Evolutionary conservation across 2,329 filamentous ascomycete genomes (phyloP), one percentile per base, ranked within the genome.

Genomic region (Fusarium sp.): DNA sequence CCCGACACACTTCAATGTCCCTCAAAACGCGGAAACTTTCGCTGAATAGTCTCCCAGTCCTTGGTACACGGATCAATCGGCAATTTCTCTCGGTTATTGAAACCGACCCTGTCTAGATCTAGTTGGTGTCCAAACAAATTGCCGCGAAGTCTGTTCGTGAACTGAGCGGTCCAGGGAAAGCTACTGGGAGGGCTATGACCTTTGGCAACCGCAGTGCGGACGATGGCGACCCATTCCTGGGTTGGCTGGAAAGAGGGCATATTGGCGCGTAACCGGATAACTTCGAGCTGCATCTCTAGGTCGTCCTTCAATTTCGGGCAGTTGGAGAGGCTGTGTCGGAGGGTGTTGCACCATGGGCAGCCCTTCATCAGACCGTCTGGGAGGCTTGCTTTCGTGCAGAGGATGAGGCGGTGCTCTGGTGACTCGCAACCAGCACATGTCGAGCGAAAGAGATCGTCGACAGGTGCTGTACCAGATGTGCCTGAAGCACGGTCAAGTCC

Each of bases 221-320:
- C 16, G 1, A 20, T 1, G 0, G 11, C 8, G 0, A 24, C 30
- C 47, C 47, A 50, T 0, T 20, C 6, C 0, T 2, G 30, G 0
- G 30, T 24, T 0, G 22, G n/a, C 30, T 20, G 30, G n/a, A 50
- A 50, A 1, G 3, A 50, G 0, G 47, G 30, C 47, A 35, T 20
- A 16, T 35, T 50, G 3, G 30, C n/a, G 4, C 47, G 47, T 16
- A 24, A 15, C 12, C 20, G 30, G 8, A 50, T 33, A 1, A 6
- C 0, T 24, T 50, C n/a, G 0, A 50, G 8, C 16, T 24, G n/a
- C 47, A 24, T 7, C 3, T 5, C 11, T 2, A 14, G 16, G 3
- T 33, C 30, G 5, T 24, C 6, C 8, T 24, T 20, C 20, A 8
- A 11, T 2, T 8, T 12, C 5, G 47, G 16, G 20, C 47, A 50